Percentiles rank a stretch among this genome's conserved stretches.
phyloP scores from a whole-genome alignment of 306 rosid species.

The Quercus robur region DNA sequence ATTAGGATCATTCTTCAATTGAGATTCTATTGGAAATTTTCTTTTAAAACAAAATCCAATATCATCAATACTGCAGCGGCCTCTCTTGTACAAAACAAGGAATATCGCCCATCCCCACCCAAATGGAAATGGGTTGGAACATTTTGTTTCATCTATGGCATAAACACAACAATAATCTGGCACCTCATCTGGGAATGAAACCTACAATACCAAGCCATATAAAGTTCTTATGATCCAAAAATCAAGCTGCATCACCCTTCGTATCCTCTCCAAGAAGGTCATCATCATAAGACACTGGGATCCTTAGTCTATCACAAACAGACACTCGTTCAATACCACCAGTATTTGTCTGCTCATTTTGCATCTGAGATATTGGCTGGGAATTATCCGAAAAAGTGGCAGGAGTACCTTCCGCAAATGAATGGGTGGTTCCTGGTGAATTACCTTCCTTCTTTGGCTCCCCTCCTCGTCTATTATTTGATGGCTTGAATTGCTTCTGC shows the following conservation, averaged over 20 bases:
- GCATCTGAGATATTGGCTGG: slow-evolving; percentile 11
- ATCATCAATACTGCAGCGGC: too few species aligned
- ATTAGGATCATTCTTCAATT: too few species aligned
- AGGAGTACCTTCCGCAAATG: background rate
- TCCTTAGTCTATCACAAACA: slow-evolving; percentile 68
- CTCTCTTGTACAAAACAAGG: background rate
- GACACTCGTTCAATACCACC: slow-evolving; percentile 35
- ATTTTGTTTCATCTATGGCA: background rate
- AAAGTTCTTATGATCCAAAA: slow-evolving; percentile 4
- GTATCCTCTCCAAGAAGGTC: slow-evolving; percentile 48
- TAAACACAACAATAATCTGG: background rate
- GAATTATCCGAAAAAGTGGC: slow-evolving; percentile 14
- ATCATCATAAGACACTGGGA: slow-evolving; percentile 82
- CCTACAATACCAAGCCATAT: background rate
- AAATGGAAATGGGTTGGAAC: background rate
- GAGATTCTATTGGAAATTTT: background rate
- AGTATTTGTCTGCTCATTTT: slow-evolving; percentile 36
- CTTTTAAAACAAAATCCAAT: background rate
- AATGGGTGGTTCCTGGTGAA: slow-evolving; percentile 22
- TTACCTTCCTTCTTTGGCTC: slow-evolving; percentile 33
- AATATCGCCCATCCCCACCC: background rate
- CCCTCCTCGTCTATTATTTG: slow-evolving; percentile 29
- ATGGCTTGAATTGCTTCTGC: slow-evolving; percentile 80
- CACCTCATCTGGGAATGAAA: background rate
- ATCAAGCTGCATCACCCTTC: slow-evolving; percentile 31